These are phyloP conservation scores for Nicotiana rustica DNA, from an alignment of 305 asterid genomes.

Conservation along the genomic window DNA sequence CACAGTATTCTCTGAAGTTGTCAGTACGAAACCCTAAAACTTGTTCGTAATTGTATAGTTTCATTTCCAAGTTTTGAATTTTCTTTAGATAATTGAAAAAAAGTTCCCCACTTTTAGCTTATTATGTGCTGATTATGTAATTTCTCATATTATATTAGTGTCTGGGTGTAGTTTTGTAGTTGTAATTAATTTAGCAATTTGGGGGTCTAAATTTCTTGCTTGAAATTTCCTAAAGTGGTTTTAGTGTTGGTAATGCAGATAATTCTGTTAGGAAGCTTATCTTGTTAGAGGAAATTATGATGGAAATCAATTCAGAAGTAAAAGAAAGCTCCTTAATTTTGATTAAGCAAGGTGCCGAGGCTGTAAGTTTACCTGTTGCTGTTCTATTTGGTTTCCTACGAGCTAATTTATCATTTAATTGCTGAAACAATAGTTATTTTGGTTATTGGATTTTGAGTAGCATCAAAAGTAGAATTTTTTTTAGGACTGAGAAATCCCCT, in stretches of 20 bases:
- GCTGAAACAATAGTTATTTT: not conserved
- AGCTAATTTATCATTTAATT: not conserved
- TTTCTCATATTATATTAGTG: not conserved
- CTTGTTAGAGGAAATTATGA: constrained; percentile 24
- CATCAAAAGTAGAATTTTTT: not conserved
- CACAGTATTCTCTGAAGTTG: too few species aligned
- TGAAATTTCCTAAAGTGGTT: not conserved
- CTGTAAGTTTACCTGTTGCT: constrained; percentile 58
- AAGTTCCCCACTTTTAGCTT: not conserved
- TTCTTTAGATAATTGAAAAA: not conserved
- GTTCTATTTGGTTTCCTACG: not conserved
- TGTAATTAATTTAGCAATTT: not conserved
- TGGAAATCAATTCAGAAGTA: constrained; percentile 58
- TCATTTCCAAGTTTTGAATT: not conserved
- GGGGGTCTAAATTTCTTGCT: not conserved
- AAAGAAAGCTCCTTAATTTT: constrained; percentile 61
- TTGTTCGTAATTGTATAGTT: not conserved
- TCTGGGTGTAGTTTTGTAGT: not conserved
- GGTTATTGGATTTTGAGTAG: not conserved
- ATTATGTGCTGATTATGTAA: not conserved
- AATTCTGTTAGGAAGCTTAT: too few species aligned
- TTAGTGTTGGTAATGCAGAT: not conserved
- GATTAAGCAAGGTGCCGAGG: constrained; percentile 93
- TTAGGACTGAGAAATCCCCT: too few species aligned
- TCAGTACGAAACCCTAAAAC: not conserved